Evolutionary conservation across 2,329 filamentous ascomycete genomes (phyloP), one percentile per base, ranked within the genome.

Genomic region (Colletotrichum sp.): DNA sequence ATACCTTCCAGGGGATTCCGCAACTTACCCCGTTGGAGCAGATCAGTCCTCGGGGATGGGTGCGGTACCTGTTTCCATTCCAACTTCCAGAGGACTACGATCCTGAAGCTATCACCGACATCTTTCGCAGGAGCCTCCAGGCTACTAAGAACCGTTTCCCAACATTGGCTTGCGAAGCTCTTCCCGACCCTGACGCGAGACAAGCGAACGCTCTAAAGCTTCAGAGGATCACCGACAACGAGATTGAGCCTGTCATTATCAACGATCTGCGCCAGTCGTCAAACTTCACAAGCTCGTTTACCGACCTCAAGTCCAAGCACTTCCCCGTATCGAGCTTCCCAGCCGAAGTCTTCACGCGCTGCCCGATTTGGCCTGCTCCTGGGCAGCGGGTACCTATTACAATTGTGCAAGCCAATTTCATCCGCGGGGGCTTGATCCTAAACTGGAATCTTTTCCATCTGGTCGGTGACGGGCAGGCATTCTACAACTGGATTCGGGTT

Each of bases 181-280:
- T 61, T 10, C 59, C 30, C 2, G 59, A 61, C 2, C 18, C 59
- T 13, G 30, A 36, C 18, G 77, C 80, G 3, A 82, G 79, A 28
- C 83, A 84, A 72, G 79, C 77, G 16, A 83, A 84, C 4, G 81
- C 82, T 7, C 34, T 83, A 68, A 85, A 82, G 63, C 76, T 84
- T 26, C 78, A 81, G 12, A 82, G 78, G 57, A 77, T 81, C 12
- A 77, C 78, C 26, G 64, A 79, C 13, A 26, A 59, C 48, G 77
- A 80, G 24, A 78, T 78, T 32, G 79, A 82, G 48, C 79, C 78
- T 10, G 78, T 83, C 63, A 78, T 64, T 12, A 74, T 74, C 68
- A 82, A 82, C 32, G 81, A 83, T 57, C 67, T 83, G 9, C 79
- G 79, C 21, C 72, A 73, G 7, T 74, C 80, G 0, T 76, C 71